Percentiles rank a stretch among this genome's conserved stretches.
phyloP scores from a whole-genome alignment of 192 early-diverging fungal species.

The Geranomyces michiganensis region DNA sequence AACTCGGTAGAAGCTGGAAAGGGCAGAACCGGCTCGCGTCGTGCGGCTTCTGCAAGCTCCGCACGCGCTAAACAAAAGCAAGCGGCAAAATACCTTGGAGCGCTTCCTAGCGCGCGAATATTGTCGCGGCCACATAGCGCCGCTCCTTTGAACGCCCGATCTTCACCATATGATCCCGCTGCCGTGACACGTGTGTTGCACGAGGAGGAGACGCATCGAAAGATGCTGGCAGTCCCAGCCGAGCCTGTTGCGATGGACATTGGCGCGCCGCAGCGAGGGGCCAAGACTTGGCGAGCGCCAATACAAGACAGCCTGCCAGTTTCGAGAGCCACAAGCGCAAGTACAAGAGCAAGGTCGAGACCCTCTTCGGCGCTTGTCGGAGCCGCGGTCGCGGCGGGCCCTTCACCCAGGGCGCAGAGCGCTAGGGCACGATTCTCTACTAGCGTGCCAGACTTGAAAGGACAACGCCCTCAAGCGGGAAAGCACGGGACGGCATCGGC shows the following conservation, averaged over 20 bases:
- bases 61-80: slow-evolving; percentile 2
- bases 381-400: background rate
- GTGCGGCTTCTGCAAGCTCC: background rate
- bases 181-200: background rate
- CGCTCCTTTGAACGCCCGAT: background rate
- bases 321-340: slow-evolving; percentile 1
- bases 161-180: background rate
- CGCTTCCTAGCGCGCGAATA: slow-evolving; percentile 8
- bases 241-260: background rate
- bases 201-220: background rate
- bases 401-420: background rate
- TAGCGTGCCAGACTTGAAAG: background rate
- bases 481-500: too few species aligned
- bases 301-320: background rate
- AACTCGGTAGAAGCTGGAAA: background rate
- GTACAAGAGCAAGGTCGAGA: background rate
- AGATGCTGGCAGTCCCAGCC: background rate
- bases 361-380: background rate
- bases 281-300: background rate
- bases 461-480: background rate
- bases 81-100: slow-evolving; percentile 5
- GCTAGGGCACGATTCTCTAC: background rate
- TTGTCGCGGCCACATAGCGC: slow-evolving; percentile 12
- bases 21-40: background rate
- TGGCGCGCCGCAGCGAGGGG: background rate